Evolutionary conservation across 805 yeast species (phyloP), one percentile per base, ranked within the genome.

Genomic region (Lipomyces japonicus): DNA sequence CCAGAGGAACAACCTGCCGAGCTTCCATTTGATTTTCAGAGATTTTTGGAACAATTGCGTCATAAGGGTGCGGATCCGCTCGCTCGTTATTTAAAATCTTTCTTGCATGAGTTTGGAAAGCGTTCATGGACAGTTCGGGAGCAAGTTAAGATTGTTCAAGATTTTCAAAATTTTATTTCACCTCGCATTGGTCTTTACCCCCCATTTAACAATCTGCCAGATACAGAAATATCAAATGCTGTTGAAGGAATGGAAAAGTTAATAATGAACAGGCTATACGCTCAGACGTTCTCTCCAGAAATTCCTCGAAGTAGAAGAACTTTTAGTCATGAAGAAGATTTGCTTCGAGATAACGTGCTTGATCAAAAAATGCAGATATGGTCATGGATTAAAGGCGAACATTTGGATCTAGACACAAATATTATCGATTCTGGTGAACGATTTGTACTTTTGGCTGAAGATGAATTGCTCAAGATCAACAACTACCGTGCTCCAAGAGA

Each of bases 401-500:
- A 91, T 64, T 73, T 93, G 36, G 98, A 95, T 63, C 75, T 91
- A n/a, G 76, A 78, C 18, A 71, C 71, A 32, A 64, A 75, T 57
- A 69, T 76, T 61, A 68, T 80, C 21, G 69, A 75, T 19, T 67
- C 70, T 42, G 73, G 80, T 2, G 70, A 73, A 21, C 74, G 75
- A 22, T 90, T 80, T 66, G 76, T 80, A 59, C 74, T 65, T 60
- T 74, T 84, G 50, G 93, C 97, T 0, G 76, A 82, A 1, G 72
- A 71, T 10, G 97, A 93, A 67, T 73, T 93, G 42, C 72, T 74
- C 55, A 88, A 88, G 60, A 81, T 93, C 62, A 84, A 85, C 66
- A 75, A 79, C 46, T 95, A 84, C 65, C 78, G 95, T 60, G 91
- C 97, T 0, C 98, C 98, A 14, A 74, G 98, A 46, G 98, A 95